Evolutionary conservation across 768 basidiomycete genomes (phyloP).

Genomic region (Hygrophorus pudorinus): DNA sequence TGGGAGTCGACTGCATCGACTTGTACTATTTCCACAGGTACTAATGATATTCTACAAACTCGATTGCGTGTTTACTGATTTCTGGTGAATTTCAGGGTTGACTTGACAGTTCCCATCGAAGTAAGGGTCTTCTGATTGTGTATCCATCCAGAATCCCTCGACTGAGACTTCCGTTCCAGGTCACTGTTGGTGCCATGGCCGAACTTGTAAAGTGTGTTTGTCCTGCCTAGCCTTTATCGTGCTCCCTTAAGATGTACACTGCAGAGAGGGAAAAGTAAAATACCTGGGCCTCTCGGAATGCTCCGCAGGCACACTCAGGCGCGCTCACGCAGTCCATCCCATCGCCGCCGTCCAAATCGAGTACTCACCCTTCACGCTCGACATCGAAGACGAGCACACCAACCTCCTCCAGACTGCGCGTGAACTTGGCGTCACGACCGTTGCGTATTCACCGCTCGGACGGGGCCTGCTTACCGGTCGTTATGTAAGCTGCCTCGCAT

Average conservation of each 20-base stretch:
- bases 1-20: slow-evolving; percentile 34
- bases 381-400: slow-evolving; percentile 35
- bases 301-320: slow-evolving; percentile 34
- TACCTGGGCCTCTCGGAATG: slow-evolving; percentile 46
- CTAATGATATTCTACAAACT: background rate
- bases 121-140: slow-evolving; percentile 1
- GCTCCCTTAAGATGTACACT: no score
- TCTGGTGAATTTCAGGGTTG: background rate
- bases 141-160: background rate
- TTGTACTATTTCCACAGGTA: slow-evolving; percentile 35
- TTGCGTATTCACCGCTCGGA: slow-evolving; percentile 46
- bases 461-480: slow-evolving; percentile 40
- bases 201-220: slow-evolving; percentile 35
- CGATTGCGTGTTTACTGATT: background rate
- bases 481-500: slow-evolving; percentile 22
- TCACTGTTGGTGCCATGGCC: slow-evolving; percentile 38
- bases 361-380: slow-evolving; percentile 39
- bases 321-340: slow-evolving; percentile 41
- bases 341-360: slow-evolving; percentile 42
- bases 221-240: background rate
- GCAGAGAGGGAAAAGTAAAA: slow-evolving; percentile 31
- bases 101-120: background rate
- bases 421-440: slow-evolving; percentile 38
- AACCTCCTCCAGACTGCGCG: slow-evolving; percentile 31
- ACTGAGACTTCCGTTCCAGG: slow-evolving; percentile 15